Base-by-base conservation (phyloP, 768 basidiomycete genomes). In the Lactarius hatsudake region DNA sequence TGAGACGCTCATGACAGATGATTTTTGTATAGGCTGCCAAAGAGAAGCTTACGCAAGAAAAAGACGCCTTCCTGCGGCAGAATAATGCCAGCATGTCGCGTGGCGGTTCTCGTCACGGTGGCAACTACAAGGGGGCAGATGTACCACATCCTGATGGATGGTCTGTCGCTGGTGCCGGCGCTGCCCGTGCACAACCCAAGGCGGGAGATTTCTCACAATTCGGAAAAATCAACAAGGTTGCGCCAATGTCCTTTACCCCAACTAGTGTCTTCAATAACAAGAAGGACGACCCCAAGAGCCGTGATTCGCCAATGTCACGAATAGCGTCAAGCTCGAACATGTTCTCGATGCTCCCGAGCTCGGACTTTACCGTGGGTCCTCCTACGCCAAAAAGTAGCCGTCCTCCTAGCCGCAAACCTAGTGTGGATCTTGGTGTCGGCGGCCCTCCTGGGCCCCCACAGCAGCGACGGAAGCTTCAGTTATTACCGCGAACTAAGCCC, bases 131-230 rank as follows among this genome's bases (percentile, higher is more conserved):
- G 32, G 83, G 81, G 54, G 83, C 84, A 12, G 79, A 82, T 18
- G 86, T 86, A 64, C 79, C 82, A 63, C 87, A 86, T 34, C 83
- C 89, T 36, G 94, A 98, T 67, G 92, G 93, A n/a, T 98, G 96
- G 95, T 85, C 90, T 51, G 59, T 67, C 15, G 66, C 70, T 32
- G 75, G 75, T 38, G 63, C 69, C 17, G 57, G 70, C 34, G 61
- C 74, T 18, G 53, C 72, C 12, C 85, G 87, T 28, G 84, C 86
- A 32, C 86, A 86, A 48, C 78, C 89, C 64, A 90, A 94, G 79
- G 93, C 87, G 59, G 93, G 93, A 26, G 93, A 96, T 76, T 80
- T 96, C 62, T 88, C 90, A 53, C 84, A 89, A 67, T 96, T 96
- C 71, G 93, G 94, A 71, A 93, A 95, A 81, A 90, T 96, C 75